Conservation (phyloP, 257 asterid genomes). For the Ilex aquifolium region DNA sequence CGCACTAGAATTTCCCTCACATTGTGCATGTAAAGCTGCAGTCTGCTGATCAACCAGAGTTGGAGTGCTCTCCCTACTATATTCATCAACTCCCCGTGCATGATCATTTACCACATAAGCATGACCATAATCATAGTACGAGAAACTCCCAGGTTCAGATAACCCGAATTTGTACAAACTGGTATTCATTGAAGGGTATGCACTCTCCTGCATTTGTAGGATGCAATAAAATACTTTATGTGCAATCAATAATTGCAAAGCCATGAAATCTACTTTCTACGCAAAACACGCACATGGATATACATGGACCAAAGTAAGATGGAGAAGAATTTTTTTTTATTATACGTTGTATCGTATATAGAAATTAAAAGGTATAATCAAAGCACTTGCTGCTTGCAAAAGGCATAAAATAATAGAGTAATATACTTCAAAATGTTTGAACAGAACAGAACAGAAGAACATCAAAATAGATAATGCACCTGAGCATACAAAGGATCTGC, state of each 20-base stretch:
- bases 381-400: too few species aligned
- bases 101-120: slow-evolving; percentile 48
- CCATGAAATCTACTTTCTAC: too few species aligned
- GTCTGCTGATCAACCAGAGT: slow-evolving; percentile 35
- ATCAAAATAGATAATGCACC: slow-evolving; percentile 35
- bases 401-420: too few species aligned
- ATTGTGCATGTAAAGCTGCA: slow-evolving; percentile 27
- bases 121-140: slow-evolving; percentile 57
- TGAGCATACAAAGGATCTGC: slow-evolving; percentile 61
- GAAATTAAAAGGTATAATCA: too few species aligned
- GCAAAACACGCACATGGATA: too few species aligned
- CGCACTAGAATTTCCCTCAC: slow-evolving; percentile 37
- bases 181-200: slow-evolving; percentile 52
- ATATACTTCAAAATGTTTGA: not conserved
- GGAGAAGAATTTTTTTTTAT: too few species aligned
- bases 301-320: too few species aligned
- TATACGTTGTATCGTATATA: too few species aligned
- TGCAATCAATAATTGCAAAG: too few species aligned
- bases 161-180: slow-evolving; percentile 60
- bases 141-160: slow-evolving; percentile 67
- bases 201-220: slow-evolving; percentile 53
- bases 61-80: slow-evolving; percentile 40
- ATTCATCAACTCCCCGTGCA: slow-evolving; percentile 33
- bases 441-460: slow-evolving; percentile 5
- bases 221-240: too few species aligned